Conservation (phyloP, 495 filamentous ascomycete species). For the Penicillium turbatum region DNA sequence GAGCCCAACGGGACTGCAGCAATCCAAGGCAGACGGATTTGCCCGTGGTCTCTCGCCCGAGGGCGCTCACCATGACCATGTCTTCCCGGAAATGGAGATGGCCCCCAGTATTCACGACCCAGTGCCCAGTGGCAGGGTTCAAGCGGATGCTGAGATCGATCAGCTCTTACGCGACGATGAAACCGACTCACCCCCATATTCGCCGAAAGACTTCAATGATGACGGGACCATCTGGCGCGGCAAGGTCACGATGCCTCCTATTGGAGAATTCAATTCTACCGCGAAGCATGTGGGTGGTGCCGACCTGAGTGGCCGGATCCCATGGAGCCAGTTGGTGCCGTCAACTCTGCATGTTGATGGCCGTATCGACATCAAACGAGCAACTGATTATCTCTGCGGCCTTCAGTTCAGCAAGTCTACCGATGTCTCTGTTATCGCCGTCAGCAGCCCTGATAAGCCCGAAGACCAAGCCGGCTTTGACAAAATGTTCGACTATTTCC, state of each 20-base stretch:
- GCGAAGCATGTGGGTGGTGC: conserved; percentile 82
- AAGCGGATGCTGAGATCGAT: conserved; percentile 85
- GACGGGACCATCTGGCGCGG: conserved; percentile 77
- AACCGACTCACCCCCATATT: conserved; percentile 82
- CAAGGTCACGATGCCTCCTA: conserved; percentile 66
- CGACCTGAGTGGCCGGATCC: conserved; percentile 55
- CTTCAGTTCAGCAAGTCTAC: conserved; percentile 67
- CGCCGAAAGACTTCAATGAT: conserved; percentile 65
- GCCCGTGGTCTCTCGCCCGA: conserved; percentile 32
- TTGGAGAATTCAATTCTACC: conserved; percentile 67
- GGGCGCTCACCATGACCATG: conserved; percentile 35
- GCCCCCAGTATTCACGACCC: conserved; percentile 40
- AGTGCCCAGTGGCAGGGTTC: conserved; percentile 42
- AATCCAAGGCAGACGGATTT: conserved; percentile 21
- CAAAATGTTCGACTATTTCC: conserved; percentile 74
- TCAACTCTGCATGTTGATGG: conserved; percentile 69
- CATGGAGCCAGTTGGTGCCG: conserved; percentile 69
- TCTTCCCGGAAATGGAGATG: conserved; percentile 46
- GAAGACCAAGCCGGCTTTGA: conserved; percentile 55
- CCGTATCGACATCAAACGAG: conserved; percentile 72
- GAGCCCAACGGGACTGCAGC: conserved; percentile 28
- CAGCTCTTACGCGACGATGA: conserved; percentile 79
- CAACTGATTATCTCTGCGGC: conserved; percentile 83
- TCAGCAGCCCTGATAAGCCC: conserved; percentile 53
- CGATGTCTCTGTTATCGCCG: conserved; percentile 66